A percentile compares a stretch with the other conserved stretches of the same genome.
These are phyloP conservation scores for Amniculicola lignicola DNA, from an alignment of 495 filamentous ascomycete species.

Conservation along the genomic window DNA sequence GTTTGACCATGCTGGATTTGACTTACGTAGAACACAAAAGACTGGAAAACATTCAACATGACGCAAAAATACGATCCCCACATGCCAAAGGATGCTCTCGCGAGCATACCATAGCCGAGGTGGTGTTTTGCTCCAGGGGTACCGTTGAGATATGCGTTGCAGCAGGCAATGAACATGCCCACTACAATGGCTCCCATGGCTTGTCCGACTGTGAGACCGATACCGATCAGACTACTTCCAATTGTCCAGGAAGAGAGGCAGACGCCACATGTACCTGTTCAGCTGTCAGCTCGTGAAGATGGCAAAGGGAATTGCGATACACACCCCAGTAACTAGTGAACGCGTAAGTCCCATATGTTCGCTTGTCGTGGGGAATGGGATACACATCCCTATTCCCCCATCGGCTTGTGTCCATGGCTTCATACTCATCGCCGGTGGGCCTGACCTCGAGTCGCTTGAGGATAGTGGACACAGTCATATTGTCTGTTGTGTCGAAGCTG, in stretches of 20 bases:
- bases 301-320: neutral
- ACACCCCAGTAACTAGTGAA: neutral
- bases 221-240: constrained; percentile 5
- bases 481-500: no score
- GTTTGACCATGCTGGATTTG: neutral
- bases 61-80: constrained; percentile 13
- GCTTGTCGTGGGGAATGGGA: constrained; percentile 10
- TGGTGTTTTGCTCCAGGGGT: constrained; percentile 4
- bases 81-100: constrained; percentile 2
- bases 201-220: neutral
- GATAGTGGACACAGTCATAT: neutral
- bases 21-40: constrained; percentile 8
- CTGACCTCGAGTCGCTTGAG: constrained; percentile 2
- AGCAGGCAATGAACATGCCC: constrained; percentile 2
- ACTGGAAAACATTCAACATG: constrained; percentile 8
- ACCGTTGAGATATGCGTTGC: constrained; percentile 2
- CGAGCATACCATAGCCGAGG: constrained; percentile 9
- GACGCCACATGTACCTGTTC: constrained; percentile 1
- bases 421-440: constrained; percentile 6
- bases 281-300: neutral
- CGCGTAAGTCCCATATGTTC: constrained; percentile 7
- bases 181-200: constrained; percentile 4
- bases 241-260: constrained; percentile 7
- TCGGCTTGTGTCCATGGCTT: neutral
- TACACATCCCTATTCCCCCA: constrained; percentile 3